Percentiles rank a stretch among this genome's conserved stretches.
Evolutionary conservation across 768 basidiomycete species (phyloP).

Genomic region (Daedalea quercina): DNA sequence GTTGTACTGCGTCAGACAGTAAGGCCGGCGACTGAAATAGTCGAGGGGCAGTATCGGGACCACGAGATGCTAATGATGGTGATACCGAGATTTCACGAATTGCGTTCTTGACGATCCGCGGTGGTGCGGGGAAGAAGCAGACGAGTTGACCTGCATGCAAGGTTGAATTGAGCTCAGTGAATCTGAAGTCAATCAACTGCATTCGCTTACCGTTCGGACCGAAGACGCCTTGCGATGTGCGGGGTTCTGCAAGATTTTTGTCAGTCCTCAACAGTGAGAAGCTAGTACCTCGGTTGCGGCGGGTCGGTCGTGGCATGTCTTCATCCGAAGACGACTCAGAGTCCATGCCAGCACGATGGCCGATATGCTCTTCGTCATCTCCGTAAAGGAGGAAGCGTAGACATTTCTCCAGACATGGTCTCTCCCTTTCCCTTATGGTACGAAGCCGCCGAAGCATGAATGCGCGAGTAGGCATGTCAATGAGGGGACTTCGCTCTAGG

Average conservation of each 20-base stretch:
- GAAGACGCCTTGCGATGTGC: slow-evolving; percentile 84
- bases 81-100: slow-evolving; percentile 42
- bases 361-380: slow-evolving; percentile 38
- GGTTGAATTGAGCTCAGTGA: neutral
- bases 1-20: slow-evolving; percentile 67
- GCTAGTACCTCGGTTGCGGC: slow-evolving; percentile 42
- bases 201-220: slow-evolving; percentile 69
- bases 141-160: slow-evolving; percentile 64
- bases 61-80: slow-evolving; percentile 25
- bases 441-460: slow-evolving; percentile 75
- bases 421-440: slow-evolving; percentile 56
- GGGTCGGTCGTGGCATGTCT: slow-evolving; percentile 30
- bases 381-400: slow-evolving; percentile 74
- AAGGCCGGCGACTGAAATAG: slow-evolving; percentile 59
- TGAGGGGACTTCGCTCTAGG: slow-evolving; percentile 75
- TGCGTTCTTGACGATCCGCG: slow-evolving; percentile 59
- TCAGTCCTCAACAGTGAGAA: slow-evolving; percentile 52
- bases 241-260: slow-evolving; percentile 78
- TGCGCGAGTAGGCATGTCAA: slow-evolving; percentile 70
- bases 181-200: neutral
- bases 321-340: slow-evolving; percentile 66
- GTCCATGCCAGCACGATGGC: slow-evolving; percentile 34
- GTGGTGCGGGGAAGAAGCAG: slow-evolving; percentile 78
- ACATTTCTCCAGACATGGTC: slow-evolving; percentile 83
- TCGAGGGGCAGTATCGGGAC: slow-evolving; percentile 19